Base-by-base conservation (phyloP, 192 early-diverging fungal genomes). In the Geranomyces michiganensis region DNA sequence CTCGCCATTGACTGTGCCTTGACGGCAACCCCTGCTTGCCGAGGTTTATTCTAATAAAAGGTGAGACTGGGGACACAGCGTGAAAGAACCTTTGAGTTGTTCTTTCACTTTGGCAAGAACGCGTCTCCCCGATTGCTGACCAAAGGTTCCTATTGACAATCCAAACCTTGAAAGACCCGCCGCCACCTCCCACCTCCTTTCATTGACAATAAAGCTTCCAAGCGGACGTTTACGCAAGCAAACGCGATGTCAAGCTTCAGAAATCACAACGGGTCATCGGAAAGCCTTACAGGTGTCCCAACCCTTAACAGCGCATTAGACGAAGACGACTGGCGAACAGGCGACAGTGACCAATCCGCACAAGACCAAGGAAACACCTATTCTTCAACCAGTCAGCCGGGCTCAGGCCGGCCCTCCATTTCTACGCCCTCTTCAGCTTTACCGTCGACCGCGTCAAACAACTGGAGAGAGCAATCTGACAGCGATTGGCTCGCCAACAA, bases 251-350 rank as follows among this genome's bases (percentile, higher is more conserved):
- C 68, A 14, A 71, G 75, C 48, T 77, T 78, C 65, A 41, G 70
- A 53, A 67, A 78, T 61, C 78, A 74, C 67, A 63, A 61, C 43
- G 27, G 51, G 12, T 45, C 51, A 21, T 29, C 31, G 0, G 61
- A 32, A 24, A 33, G 69, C 17, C 41, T 74, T 32, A 53, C 43
- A 2, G 30, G 44, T 53, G 44, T 48, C 53, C 70, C 70, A 30
- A 78, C 77, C 12, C 53, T 78, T 3, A 56, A 49, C 27, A 62
- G 56, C 49, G 73, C 72, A 12, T 24, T 71, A 0, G 77, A 78
- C 64, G 76, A 73, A 33, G 76, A 78, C 73, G 77, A 78, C 46
- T 78, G 77, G 77, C 36, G 68, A 17, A 30, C 46, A 29, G 76
- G 70, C 60, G 65, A 71, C 44, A 49, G 43, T 19, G 31, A n/a